Conservation (phyloP, 2,329 filamentous ascomycete genomes). For the Diaporthe ilicicola region DNA sequence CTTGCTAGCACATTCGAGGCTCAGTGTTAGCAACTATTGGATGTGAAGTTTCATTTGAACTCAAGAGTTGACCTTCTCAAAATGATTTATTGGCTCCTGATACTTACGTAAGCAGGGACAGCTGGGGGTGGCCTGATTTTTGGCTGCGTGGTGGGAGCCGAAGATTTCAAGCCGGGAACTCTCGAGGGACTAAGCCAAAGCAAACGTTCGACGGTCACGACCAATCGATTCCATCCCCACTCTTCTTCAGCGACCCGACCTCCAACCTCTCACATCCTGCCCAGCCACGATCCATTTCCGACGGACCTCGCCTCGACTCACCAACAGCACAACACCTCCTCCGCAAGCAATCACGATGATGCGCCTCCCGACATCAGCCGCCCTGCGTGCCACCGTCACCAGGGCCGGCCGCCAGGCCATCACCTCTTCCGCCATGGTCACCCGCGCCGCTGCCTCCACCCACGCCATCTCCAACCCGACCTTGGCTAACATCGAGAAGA, state of each 20-base stretch:
- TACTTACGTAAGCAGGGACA: conserved; percentile 16
- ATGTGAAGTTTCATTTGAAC: not conserved
- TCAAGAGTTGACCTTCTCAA: conserved; percentile 26
- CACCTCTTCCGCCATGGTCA: conserved; percentile 49
- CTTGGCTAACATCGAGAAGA: conserved; percentile 97
- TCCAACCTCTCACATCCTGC: conserved; percentile 4
- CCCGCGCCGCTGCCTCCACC: conserved; percentile 68
- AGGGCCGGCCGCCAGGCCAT: conserved; percentile 49
- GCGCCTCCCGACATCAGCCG: conserved; percentile 61
- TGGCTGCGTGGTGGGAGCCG: not conserved
- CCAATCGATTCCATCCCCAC: conserved; percentile 32
- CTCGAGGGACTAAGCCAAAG: conserved; percentile 6
- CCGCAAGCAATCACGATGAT: conserved; percentile 53
- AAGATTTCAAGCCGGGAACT: conserved; percentile 19
- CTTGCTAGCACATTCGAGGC: not conserved
- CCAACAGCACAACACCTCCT: conserved; percentile 17
- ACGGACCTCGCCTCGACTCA: conserved; percentile 34
- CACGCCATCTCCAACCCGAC: conserved; percentile 98
- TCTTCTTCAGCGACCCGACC: conserved; percentile 30
- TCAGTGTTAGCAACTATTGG: too few relatives aligned
- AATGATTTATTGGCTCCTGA: conserved; percentile 7
- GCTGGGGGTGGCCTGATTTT: conserved; percentile 17
- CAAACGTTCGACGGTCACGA: conserved; percentile 30
- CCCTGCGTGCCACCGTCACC: conserved; percentile 57
- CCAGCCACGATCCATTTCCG: conserved; percentile 26